These are phyloP conservation scores for Rhodomyrtus psidioides DNA, from an alignment of 441 rosid genomes.

Conservation along the genomic window DNA sequence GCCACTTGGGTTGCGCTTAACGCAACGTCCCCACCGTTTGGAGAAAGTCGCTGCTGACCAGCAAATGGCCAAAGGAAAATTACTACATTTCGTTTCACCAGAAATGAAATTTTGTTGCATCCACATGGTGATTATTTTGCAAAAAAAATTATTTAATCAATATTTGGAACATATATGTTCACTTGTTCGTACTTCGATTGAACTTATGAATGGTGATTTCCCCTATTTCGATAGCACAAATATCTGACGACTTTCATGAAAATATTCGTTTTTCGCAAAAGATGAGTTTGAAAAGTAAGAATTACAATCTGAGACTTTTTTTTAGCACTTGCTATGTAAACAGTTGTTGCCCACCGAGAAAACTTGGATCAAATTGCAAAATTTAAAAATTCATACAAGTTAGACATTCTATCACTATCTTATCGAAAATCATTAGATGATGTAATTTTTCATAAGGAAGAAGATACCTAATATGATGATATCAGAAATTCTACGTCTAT, in stretches of 20 bases:
- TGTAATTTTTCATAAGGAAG: neutral
- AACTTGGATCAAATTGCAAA: neutral
- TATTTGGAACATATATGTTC: too few species aligned
- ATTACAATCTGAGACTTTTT: fast-evolving
- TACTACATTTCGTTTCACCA: neutral
- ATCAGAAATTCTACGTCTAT: neutral
- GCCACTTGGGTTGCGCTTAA: neutral
- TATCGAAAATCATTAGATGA: too few species aligned
- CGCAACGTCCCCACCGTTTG: neutral
- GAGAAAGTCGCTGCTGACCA: neutral
- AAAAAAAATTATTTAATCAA: too few species aligned
- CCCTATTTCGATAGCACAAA: fast-evolving
- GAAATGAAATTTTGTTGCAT: neutral
- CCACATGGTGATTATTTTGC: neutral
- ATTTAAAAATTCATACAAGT: too few species aligned
- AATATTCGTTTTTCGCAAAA: too few species aligned
- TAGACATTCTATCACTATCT: too few species aligned
- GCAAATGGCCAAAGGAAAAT: neutral
- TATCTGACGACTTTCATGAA: fast-evolving
- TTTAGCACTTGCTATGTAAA: too few species aligned
- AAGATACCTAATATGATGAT: neutral
- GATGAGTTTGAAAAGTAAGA: fast-evolving
- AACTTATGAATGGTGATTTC: neutral
- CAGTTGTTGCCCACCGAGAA: neutral
- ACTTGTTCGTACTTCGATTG: neutral